Conservation (phyloP, 768 basidiomycete species). For the Naematelia encephala region DNA sequence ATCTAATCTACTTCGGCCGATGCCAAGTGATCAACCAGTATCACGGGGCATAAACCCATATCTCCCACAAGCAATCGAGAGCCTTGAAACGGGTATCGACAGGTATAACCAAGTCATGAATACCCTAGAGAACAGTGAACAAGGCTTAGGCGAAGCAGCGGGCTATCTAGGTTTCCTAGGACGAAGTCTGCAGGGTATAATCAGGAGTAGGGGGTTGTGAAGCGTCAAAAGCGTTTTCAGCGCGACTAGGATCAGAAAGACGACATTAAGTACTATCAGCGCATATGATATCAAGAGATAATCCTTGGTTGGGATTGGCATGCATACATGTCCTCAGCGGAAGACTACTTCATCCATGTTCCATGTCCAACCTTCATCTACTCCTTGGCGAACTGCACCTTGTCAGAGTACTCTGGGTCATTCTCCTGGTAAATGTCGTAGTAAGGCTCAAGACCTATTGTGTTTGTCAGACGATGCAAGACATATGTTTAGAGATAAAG, state of each 20-base stretch:
- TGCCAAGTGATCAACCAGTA: slow-evolving; percentile 11
- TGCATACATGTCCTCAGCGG: not conserved
- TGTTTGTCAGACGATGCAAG: not conserved
- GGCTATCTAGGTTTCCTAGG: slow-evolving; percentile 23
- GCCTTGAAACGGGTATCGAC: slow-evolving; percentile 20
- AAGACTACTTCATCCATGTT: not conserved
- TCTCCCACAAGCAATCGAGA: slow-evolving; percentile 16
- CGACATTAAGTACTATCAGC: no score
- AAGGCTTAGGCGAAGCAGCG: slow-evolving; percentile 20
- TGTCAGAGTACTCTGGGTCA: slow-evolving; percentile 27
- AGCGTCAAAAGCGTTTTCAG: no score
- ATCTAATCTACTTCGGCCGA: slow-evolving; percentile 35
- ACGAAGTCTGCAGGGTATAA: slow-evolving; percentile 20
- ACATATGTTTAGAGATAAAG: not conserved
- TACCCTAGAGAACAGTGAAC: slow-evolving; percentile 18
- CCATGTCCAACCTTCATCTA: slow-evolving; percentile 6
- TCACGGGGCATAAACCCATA: slow-evolving; percentile 16
- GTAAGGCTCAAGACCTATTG: slow-evolving; percentile 33
- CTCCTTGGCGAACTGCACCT: slow-evolving; percentile 40
- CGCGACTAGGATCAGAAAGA: no score
- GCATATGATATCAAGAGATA: not conserved
- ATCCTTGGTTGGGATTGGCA: not conserved
- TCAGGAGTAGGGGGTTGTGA: slow-evolving; percentile 19
- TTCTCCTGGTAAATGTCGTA: slow-evolving; percentile 48
- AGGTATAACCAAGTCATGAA: slow-evolving; percentile 10